Base-by-base conservation (phyloP, 495 filamentous ascomycete genomes). In the Annulohypoxylon bovei region DNA sequence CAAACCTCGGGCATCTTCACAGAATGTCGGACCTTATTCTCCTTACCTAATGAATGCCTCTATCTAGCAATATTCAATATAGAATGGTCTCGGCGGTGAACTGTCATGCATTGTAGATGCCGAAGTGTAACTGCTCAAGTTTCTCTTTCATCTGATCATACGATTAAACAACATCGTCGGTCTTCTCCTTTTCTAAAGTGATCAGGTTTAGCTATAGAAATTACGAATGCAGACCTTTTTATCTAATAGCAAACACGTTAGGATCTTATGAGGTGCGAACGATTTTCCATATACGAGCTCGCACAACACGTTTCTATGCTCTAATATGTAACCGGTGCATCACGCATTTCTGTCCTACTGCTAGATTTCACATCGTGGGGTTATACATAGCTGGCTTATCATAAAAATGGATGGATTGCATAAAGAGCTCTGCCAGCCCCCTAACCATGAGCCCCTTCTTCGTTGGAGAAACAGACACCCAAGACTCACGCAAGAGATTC, bases 91-190 rank as follows among this genome's bases (percentile, higher is more conserved):
- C 69, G 69, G 59, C 52, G 20, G 23, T 72, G 63, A 60, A 61
- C 14, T 60, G 59, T 55, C 63, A 50, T 72, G 63, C 69, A 72
- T 64, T 50, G 20, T 53, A 67, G 59, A n/a, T 68, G 54, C 63
- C 69, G 69, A 72, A 58, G 69, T 72, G 69, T 72, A 68, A 72
- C 69, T 72, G 20, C 12, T 30, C 7, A 23, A 49, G 23, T 6
- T 35, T 25, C 35, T 33, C 11, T 11, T 33, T n/a, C 27, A 53
- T 32, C 25, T 42, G 18, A 67, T 72, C 69, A 53, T 72, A 72
- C 46, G 69, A 72, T 58, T 52, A 22, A 25, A 37, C n/a, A 23
- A 20, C 46, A 49, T 50, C 7, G 28, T 53, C 69, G 58, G 64
- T 64, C 33, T 46, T 59, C 63, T 62, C 63, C 54, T 64, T 55